phyloP scores from a whole-genome alignment of 2,329 filamentous ascomycete species.

The Talaromyces verruculosus region DNA sequence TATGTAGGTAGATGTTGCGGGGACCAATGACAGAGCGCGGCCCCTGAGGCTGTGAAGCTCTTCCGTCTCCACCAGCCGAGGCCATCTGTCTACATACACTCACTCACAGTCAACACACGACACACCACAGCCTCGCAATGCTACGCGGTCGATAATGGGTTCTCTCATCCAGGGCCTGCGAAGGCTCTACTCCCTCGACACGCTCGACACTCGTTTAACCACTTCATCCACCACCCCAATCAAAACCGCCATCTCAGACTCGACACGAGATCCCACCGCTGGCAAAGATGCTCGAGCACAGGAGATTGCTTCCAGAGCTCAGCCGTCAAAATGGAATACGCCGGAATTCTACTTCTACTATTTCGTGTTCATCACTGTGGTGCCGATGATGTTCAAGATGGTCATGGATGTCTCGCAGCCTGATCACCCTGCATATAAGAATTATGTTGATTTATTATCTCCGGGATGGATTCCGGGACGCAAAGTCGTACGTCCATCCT shows the following conservation, averaged over 20 bases:
- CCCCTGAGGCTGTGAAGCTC: conserved; percentile 2
- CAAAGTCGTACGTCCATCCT: conserved; percentile 66
- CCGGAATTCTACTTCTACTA: conserved; percentile 84
- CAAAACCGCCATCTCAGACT: conserved; percentile 54
- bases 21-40: not conserved
- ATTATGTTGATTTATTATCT: conserved; percentile 68
- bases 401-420: conserved; percentile 77
- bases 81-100: not conserved
- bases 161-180: conserved; percentile 50
- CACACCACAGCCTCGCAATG: conserved; percentile 25
- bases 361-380: conserved; percentile 60
- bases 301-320: conserved; percentile 48
- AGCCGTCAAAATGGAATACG: conserved; percentile 77
- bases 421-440: conserved; percentile 73
- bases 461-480: conserved; percentile 90
- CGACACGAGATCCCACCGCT: conserved; percentile 29
- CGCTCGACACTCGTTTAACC: conserved; percentile 70
- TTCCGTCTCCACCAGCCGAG: conserved; percentile 5
- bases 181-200: conserved; percentile 64
- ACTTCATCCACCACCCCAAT: conserved; percentile 69
- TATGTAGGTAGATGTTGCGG: not conserved
- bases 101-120: not conserved
- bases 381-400: conserved; percentile 91
- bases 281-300: conserved; percentile 38
- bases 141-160: conserved; percentile 40